Evolutionary conservation across 2,329 filamentous ascomycete genomes (phyloP), one percentile per base, ranked within the genome.

Genomic region (Xylaria sp.): DNA sequence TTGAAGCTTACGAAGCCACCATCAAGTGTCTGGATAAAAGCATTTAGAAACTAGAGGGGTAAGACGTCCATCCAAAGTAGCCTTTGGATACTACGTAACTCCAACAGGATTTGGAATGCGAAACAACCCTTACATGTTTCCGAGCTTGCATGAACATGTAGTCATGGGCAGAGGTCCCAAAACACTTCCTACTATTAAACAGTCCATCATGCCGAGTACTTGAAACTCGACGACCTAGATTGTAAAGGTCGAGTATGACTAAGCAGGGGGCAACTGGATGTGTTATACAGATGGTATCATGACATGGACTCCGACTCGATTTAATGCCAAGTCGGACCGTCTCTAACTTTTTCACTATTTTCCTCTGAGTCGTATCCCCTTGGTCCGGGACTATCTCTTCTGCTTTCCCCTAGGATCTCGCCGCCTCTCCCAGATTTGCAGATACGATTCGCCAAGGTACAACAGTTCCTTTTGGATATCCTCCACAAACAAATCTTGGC

Each of bases 371-470:
- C 15, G 2, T 13, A 46, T 36, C 10, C 8, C 33, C 33, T 36
- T 36, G 8, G 39, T n/a, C 20, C 28, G 6, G 28, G 28, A 28
- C 57, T 71, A 77, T 58, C 75, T 79, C 72, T 82, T 86, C 48
- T 78, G 79, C 75, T 81, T 82, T 5, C 73, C 76, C 73, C 80
- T 82, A 15, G 82, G 79, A 70, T 83, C 85, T 78, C 88, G 91
- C 81, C 94, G 88, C 80, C 92, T 86, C 84, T 98, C 96, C 96
- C 96, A 98, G 54, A 99, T 89, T 88, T 98, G 97, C 67, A 98
- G 82, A 84, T 98, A 98, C 65, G 92, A 92, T 86, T 99, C 96
- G 62, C 95, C 94, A 0, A 97, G 91, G 77, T 97, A 97, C 73
- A 99, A 80, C 75, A 97, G 87, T 84, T 99, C 95, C 71, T 89